Evolutionary conservation across 129 eudicot species (phyloP).

Genomic region (Chrysanthemum lavandulifolium): DNA sequence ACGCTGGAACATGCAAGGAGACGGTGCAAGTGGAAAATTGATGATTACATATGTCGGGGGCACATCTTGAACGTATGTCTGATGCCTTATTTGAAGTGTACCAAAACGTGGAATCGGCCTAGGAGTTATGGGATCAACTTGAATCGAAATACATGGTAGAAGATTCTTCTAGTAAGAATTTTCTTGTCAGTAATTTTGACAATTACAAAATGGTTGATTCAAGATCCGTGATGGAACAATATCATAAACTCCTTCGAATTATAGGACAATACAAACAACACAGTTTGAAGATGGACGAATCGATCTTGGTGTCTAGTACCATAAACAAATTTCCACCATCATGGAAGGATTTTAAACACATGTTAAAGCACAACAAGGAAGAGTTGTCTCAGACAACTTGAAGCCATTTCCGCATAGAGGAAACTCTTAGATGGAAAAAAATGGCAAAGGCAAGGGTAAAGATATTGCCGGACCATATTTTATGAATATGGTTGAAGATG

Average conservation of each 20-base stretch:
- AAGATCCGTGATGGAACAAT: too few relatives aligned
- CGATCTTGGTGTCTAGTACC: too few relatives aligned
- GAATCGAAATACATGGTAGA: not conserved
- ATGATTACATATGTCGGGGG: not conserved
- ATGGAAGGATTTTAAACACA: too few relatives aligned
- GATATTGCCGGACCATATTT: not conserved
- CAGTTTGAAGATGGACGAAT: too few relatives aligned
- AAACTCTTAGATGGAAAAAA: not conserved
- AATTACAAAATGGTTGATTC: too few relatives aligned
- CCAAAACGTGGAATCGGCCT: not conserved
- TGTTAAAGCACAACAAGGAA: not conserved
- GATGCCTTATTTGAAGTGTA: not conserved
- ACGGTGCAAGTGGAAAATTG: not conserved
- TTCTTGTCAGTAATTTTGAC: too few relatives aligned
- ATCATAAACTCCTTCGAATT: too few relatives aligned
- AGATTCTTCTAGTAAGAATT: too few relatives aligned
- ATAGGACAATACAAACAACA: too few relatives aligned
- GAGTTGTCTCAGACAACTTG: not conserved
- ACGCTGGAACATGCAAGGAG: not conserved
- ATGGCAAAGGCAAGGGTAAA: not conserved
- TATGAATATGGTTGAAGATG: not conserved
- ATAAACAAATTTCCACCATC: too few relatives aligned
- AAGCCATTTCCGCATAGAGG: not conserved
- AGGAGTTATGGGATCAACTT: not conserved
- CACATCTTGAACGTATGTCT: not conserved